Evolutionary conservation across 495 filamentous ascomycete genomes (phyloP).

Genomic region (Aspergillus incahuasiensis): DNA sequence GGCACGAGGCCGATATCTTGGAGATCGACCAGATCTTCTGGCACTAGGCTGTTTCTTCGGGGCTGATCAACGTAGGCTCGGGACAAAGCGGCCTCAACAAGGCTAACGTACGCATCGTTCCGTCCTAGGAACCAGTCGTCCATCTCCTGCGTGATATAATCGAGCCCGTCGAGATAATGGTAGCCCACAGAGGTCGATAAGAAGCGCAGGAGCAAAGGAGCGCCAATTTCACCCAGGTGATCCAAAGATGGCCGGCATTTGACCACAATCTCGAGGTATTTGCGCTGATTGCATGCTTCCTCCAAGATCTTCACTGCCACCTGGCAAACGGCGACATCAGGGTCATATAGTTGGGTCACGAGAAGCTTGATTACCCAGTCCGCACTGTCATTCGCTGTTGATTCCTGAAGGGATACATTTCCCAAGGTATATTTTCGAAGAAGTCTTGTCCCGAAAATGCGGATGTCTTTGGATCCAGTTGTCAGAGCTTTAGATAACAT

Average conservation of each 20-base stretch:
- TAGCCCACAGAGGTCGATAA: slow-evolving; percentile 94
- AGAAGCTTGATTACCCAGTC: slow-evolving; percentile 96
- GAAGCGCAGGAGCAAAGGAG: slow-evolving; percentile 87
- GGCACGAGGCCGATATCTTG: slow-evolving; percentile 68
- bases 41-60: slow-evolving; percentile 35
- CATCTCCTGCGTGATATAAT: slow-evolving; percentile 99
- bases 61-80: slow-evolving; percentile 69
- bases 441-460: slow-evolving; percentile 78
- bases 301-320: slow-evolving; percentile 94
- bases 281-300: slow-evolving; percentile 89
- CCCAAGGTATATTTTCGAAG: slow-evolving; percentile 73
- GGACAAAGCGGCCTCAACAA: slow-evolving; percentile 95
- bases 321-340: slow-evolving; percentile 92
- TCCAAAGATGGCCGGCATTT: slow-evolving; percentile 94
- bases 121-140: slow-evolving; percentile 97
- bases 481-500: slow-evolving; percentile 91
- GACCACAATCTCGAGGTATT: slow-evolving; percentile 89
- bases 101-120: slow-evolving; percentile 87
- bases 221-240: slow-evolving; percentile 94
- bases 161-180: slow-evolving; percentile 92
- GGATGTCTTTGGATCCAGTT: slow-evolving; percentile 83
- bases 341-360: slow-evolving; percentile 96
- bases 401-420: slow-evolving; percentile 26
- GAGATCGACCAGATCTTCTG: slow-evolving; percentile 54
- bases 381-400: slow-evolving; percentile 45